A percentile compares a stretch with the other conserved stretches of the same genome.
These are phyloP conservation scores for Cicer judaicum DNA, from an alignment of 306 rosid species.

Conservation along the genomic window DNA sequence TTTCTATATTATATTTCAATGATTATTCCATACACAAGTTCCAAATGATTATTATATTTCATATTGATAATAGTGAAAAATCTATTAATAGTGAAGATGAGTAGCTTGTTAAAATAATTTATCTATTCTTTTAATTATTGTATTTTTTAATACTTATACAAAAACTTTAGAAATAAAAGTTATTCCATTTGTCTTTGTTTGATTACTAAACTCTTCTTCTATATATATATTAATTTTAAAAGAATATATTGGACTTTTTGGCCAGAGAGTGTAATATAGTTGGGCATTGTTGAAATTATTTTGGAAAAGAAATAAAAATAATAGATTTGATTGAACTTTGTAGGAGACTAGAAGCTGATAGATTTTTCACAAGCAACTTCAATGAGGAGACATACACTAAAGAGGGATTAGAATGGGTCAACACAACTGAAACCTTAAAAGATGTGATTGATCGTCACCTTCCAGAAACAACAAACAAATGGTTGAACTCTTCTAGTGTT, in stretches of 20 bases:
- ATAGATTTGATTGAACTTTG: neutral
- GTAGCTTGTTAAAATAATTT: too few relatives aligned
- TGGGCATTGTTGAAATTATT: neutral
- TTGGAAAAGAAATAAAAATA: neutral
- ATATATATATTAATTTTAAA: too few relatives aligned
- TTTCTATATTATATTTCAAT: too few relatives aligned
- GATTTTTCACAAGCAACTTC: conserved; percentile 64
- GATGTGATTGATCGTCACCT: conserved; percentile 64
- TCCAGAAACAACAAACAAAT: conserved; percentile 58
- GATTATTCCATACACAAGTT: too few relatives aligned
- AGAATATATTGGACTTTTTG: neutral
- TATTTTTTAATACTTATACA: too few relatives aligned
- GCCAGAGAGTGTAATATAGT: neutral
- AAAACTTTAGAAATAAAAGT: too few relatives aligned
- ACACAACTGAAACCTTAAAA: conserved; percentile 57
- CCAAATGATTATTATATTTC: too few relatives aligned
- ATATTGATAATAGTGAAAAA: too few relatives aligned
- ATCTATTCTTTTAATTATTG: too few relatives aligned
- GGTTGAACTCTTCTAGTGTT: conserved; percentile 65
- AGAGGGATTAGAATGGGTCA: conserved; percentile 65
- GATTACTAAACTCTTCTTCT: neutral
- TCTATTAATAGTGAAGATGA: too few relatives aligned
- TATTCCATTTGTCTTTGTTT: too few relatives aligned
- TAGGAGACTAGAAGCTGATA: conserved; percentile 70
- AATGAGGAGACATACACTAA: conserved; percentile 60